Evolutionary conservation across 192 early-diverging fungal species (phyloP).

Genomic region (Gamsiella multidivaricata): DNA sequence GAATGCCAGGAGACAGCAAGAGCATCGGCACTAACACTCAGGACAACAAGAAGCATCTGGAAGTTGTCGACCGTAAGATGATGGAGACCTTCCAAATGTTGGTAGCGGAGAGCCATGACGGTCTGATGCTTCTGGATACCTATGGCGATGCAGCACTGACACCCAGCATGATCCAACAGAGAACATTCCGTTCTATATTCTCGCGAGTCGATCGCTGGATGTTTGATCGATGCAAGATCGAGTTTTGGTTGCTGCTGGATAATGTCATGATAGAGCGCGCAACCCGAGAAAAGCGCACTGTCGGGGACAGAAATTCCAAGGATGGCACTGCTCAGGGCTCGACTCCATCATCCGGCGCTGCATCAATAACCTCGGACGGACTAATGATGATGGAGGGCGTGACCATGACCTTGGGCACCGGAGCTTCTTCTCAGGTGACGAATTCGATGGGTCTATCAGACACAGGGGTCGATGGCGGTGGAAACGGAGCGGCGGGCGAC

Average conservation of each 20-base stretch:
- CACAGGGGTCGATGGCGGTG: background rate
- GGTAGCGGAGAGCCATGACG: slow-evolving; percentile 56
- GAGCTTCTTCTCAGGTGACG: background rate
- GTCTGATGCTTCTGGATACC: slow-evolving; percentile 55
- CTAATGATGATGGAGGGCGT: slow-evolving; percentile 53
- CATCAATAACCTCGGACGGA: slow-evolving; percentile 1
- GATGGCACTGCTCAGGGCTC: slow-evolving; percentile 19
- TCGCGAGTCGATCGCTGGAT: slow-evolving; percentile 63
- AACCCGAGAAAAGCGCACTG: background rate
- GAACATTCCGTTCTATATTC: slow-evolving; percentile 55
- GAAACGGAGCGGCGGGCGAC: slow-evolving; percentile 1
- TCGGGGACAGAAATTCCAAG: slow-evolving; percentile 6
- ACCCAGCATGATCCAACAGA: slow-evolving; percentile 56
- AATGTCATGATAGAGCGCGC: slow-evolving; percentile 46
- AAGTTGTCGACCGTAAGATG: slow-evolving; percentile 53
- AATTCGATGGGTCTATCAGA: background rate
- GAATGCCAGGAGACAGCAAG: background rate
- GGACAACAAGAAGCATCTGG: slow-evolving; percentile 16
- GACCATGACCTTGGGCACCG: slow-evolving; percentile 4
- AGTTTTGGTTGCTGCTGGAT: slow-evolving; percentile 61
- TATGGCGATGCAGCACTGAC: slow-evolving; percentile 42
- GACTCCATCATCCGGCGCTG: background rate
- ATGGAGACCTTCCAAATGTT: slow-evolving; percentile 54
- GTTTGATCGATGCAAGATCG: slow-evolving; percentile 62
- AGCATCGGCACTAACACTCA: background rate